Evolutionary conservation across 139 green algal genomes (phyloP), one percentile per base, ranked within the genome.

Genomic region (Zygnema cylindricum): DNA sequence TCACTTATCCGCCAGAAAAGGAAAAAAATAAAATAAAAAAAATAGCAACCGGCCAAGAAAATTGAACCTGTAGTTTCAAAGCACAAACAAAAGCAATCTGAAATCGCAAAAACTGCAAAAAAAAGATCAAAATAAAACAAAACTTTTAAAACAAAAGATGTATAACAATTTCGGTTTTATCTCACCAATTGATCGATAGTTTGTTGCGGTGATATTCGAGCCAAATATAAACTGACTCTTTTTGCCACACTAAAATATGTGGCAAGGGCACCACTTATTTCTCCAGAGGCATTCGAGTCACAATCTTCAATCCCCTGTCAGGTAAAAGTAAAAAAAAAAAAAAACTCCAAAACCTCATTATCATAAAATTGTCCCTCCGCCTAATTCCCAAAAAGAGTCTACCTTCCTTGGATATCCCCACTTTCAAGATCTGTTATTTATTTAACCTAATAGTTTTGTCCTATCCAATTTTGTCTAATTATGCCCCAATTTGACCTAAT

Each of bases 141-240:
- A 79, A 3, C 3, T 42, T 79, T 11, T 41, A 25, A 38, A 25
- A 30, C 43, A 38, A 25, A 3, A 79, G 71, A 38, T 16, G 71
- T 11, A 25, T 63, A 7, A 63, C 7, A 63, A 16, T 25, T 63
- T 7, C 7, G 7, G 16, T 7, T 57, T 57, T 25, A 43, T 69
- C 54, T 7, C 3, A 96, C 93, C 33, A 98, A 92, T 63, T 96
- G 94, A 55, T 98, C 96, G 1, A 98, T 95, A 3, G 95, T 96
- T 77, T 96, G 93, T 86, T 96, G 94, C 7, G 96, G 87, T 1
- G 92, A 92, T 3, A 94, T 92, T 40, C 95, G 93, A 23, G 96
- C 95, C 7, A 99, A 90, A 84, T 96, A 98, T 3, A 98, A 87
- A 35, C 89, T 92, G 55, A 97, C 95, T 69, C 96, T 94, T 93